Evolutionary conservation across 441 rosid species (phyloP).

Genomic region (Aleurites moluccanus): DNA sequence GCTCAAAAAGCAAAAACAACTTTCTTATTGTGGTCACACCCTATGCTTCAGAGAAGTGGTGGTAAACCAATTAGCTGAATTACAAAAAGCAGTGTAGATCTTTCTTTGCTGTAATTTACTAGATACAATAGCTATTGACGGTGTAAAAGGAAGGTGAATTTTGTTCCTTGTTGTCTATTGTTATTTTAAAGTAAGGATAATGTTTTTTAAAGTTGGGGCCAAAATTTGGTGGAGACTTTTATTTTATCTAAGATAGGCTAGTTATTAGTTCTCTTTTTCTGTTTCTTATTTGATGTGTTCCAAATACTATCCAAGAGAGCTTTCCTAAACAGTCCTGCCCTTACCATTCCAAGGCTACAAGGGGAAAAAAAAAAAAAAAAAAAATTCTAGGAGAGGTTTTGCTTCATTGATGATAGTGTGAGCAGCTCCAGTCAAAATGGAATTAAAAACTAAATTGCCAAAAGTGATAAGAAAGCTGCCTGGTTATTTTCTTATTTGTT

Average conservation of each 20-base stretch:
- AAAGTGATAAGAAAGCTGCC: background rate
- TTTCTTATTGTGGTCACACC: background rate
- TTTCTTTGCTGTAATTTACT: background rate
- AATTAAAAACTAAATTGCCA: background rate
- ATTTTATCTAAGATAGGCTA: background rate
- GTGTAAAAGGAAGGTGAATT: background rate
- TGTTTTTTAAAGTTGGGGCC: background rate
- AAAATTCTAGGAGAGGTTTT: background rate
- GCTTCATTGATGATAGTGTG: background rate
- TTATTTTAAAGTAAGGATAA: background rate
- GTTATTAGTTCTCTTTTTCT: background rate
- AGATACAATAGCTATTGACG: background rate
- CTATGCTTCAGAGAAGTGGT: background rate
- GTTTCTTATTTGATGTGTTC: background rate
- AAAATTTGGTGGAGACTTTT: background rate
- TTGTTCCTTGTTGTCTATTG: background rate
- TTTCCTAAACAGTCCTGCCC: no score
- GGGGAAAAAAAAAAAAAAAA: background rate
- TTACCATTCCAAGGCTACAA: conserved; percentile 1
- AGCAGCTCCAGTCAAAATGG: background rate
- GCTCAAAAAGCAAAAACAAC: background rate
- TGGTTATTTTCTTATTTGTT: background rate
- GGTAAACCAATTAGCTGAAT: conserved; percentile 1
- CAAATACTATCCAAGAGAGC: background rate
- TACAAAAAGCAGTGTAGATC: background rate